Percentiles rank a stretch among this genome's conserved stretches.
Evolutionary conservation across 495 filamentous ascomycete genomes (phyloP).

Genomic region (Diplogelasinospora grovesii): DNA sequence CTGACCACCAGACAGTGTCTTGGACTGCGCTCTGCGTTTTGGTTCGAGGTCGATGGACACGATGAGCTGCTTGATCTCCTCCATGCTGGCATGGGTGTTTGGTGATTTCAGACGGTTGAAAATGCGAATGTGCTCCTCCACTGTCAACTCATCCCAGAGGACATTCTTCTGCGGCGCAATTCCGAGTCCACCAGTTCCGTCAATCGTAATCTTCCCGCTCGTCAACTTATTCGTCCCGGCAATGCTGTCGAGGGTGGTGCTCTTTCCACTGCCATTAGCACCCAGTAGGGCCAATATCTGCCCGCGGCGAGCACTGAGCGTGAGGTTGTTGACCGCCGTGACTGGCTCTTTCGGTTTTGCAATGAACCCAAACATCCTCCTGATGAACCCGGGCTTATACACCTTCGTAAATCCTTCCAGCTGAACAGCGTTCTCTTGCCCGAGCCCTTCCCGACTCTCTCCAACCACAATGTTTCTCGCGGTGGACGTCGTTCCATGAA

Average conservation of each 20-base stretch:
- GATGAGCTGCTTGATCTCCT: slow-evolving; percentile 54
- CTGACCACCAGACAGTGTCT: slow-evolving; percentile 77
- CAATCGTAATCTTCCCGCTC: slow-evolving; percentile 62
- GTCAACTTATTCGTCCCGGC: slow-evolving; percentile 69
- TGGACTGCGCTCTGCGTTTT: slow-evolving; percentile 59
- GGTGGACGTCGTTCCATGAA: slow-evolving; percentile 67
- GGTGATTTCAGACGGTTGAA: slow-evolving; percentile 72
- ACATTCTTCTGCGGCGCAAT: slow-evolving; percentile 89
- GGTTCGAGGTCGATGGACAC: slow-evolving; percentile 59
- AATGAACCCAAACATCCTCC: slow-evolving; percentile 48
- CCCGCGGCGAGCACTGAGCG: slow-evolving; percentile 58
- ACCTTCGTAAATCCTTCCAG: slow-evolving; percentile 65
- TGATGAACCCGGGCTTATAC: slow-evolving; percentile 60
- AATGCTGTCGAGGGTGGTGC: slow-evolving; percentile 79
- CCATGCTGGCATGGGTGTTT: slow-evolving; percentile 41
- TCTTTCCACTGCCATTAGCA: slow-evolving; percentile 82
- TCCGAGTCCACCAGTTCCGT: slow-evolving; percentile 68
- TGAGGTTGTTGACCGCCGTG: slow-evolving; percentile 63
- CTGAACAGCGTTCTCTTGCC: slow-evolving; percentile 49
- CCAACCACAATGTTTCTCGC: slow-evolving; percentile 47
- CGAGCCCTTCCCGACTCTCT: slow-evolving; percentile 25
- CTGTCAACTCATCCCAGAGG: slow-evolving; percentile 77
- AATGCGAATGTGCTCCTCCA: slow-evolving; percentile 70
- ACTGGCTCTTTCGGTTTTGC: slow-evolving; percentile 55
- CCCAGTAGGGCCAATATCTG: slow-evolving; percentile 78